These are phyloP conservation scores for Scutellaria minor DNA, from an alignment of 257 asterid species.

Conservation along the genomic window DNA sequence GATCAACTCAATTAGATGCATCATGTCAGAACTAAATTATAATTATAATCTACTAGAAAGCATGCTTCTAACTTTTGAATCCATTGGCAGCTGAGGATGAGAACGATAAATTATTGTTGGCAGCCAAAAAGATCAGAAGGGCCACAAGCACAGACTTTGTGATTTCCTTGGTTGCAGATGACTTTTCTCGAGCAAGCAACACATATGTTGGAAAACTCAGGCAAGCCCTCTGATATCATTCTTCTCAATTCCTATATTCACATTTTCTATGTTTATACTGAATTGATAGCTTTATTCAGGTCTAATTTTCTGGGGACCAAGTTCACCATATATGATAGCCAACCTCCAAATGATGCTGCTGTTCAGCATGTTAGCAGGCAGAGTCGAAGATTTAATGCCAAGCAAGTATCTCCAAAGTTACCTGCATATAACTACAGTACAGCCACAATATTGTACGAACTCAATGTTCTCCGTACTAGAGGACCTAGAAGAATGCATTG, in stretches of 20 bases:
- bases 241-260: background rate
- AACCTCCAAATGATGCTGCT: slow-evolving; percentile 60
- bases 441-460: slow-evolving; percentile 73
- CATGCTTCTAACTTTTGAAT: slow-evolving; percentile 36
- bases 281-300: slow-evolving; percentile 51
- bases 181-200: slow-evolving; percentile 91
- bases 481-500: slow-evolving; percentile 95
- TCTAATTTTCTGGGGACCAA: slow-evolving; percentile 93
- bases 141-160: slow-evolving; percentile 85
- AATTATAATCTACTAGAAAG: background rate
- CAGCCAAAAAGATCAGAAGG: slow-evolving; percentile 81
- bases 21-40: background rate
- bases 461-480: slow-evolving; percentile 89
- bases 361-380: slow-evolving; percentile 46
- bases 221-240: slow-evolving; percentile 39
- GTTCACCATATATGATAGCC: slow-evolving; percentile 84
- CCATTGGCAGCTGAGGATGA: slow-evolving; percentile 73
- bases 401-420: slow-evolving; percentile 80
- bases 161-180: slow-evolving; percentile 80
- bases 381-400: slow-evolving; percentile 71
- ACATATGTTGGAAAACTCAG: slow-evolving; percentile 85
- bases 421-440: slow-evolving; percentile 70
- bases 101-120: slow-evolving; percentile 71
- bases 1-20: background rate
- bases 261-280: slow-evolving; percentile 20